A percentile compares a stretch with the other conserved stretches of the same genome.
Conservation (phyloP, 305 asterid species). For the Fraxinus sp. region DNA sequence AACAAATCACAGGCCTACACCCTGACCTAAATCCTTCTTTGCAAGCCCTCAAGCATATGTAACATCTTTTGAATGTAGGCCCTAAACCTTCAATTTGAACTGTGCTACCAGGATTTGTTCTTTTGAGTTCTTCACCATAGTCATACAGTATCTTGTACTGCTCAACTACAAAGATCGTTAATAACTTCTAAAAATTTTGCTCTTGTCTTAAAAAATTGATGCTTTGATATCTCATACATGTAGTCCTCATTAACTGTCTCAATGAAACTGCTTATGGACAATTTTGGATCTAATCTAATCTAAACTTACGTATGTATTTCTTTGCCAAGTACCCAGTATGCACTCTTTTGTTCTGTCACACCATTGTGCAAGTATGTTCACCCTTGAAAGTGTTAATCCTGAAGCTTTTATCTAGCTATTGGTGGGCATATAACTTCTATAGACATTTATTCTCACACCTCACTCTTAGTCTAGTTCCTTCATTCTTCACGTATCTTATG, state of each 20-base stretch:
- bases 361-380: neutral
- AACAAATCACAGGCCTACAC: neutral
- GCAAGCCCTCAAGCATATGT: neutral
- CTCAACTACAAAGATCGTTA: neutral
- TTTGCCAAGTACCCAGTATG: neutral
- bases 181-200: neutral
- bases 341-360: neutral
- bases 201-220: neutral
- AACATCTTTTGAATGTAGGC: neutral
- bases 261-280: neutral
- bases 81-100: neutral
- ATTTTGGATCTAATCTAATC: neutral
- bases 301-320: neutral
- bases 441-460: neutral
- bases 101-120: neutral
- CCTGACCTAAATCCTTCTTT: neutral
- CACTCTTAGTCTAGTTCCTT: neutral
- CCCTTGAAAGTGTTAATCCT: neutral
- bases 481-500: neutral
- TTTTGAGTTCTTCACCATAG: neutral
- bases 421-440: neutral
- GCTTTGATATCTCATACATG: neutral
- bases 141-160: neutral
- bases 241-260: neutral
- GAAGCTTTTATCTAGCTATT: neutral